Conservation (phyloP, 2,329 filamentous ascomycete genomes). For the Rhynchosporium secalis region DNA sequence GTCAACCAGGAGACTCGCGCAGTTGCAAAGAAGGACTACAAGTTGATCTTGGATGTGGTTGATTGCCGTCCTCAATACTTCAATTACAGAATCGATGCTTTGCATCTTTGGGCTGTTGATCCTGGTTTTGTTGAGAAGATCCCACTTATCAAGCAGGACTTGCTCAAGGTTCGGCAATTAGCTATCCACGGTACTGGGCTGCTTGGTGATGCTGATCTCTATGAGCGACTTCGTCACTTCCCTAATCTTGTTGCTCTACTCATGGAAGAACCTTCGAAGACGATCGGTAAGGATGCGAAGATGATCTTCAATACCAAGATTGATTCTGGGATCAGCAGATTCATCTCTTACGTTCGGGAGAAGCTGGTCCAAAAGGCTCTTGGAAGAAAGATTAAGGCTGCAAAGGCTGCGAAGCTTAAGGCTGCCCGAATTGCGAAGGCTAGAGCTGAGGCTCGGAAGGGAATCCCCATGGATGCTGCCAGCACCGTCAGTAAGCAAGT, state of each 20-base stretch:
- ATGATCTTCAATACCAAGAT: background rate
- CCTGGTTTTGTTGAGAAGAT: background rate
- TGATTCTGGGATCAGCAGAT: background rate
- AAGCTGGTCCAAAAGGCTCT: background rate
- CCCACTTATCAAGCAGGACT: background rate
- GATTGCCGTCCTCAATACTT: slow-evolving; percentile 4
- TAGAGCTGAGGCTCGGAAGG: too few species aligned
- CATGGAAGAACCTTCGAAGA: background rate
- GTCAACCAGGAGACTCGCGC: slow-evolving; percentile 13
- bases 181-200: slow-evolving; percentile 4
- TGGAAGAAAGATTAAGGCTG: background rate
- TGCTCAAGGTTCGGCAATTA: background rate
- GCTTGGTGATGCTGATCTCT: background rate
- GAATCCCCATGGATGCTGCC: too few species aligned
- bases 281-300: too few species aligned
- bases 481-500: too few species aligned
- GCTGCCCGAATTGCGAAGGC: background rate
- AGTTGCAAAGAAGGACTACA: slow-evolving; percentile 7
- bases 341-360: background rate
- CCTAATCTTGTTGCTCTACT: background rate
- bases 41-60: background rate
- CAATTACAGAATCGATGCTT: background rate
- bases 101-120: slow-evolving; percentile 3
- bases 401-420: background rate
- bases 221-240: background rate